Base-by-base conservation (phyloP, 495 filamentous ascomycete genomes). In the Lophiotrema nucula region DNA sequence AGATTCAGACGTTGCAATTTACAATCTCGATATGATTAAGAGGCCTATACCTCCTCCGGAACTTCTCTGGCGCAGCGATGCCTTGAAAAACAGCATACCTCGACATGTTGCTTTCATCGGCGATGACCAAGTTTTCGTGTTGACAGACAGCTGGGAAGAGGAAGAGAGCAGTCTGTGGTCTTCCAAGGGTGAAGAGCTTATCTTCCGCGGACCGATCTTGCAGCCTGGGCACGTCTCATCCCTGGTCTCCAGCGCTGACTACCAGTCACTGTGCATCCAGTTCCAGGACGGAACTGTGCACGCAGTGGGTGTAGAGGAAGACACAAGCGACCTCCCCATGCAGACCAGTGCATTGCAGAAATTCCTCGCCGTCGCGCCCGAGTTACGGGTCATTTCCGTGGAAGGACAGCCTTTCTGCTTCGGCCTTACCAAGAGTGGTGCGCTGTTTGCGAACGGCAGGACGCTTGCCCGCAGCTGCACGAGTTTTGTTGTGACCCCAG, bases 381-480 rank as follows among this genome's bases (percentile, higher is more conserved):
- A 51, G 21, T 39, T 46, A 21, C 44, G 47, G 22, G 54, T 62
- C 19, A 19, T 45, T 15, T n/a, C 18, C 11, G 13, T 53, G 35
- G 42, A 58, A 13, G 42, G 47, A 4, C 23, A 68, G 65, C 23
- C 23, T 19, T 67, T 85, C 24, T 74, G 74, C 0, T 81, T 89
- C 69, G 82, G 82, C 1, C 71, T 96, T 64, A 84, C 90, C 19
- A 76, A 81, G 26, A 84, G 80, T 53, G 95, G 93, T 1, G 75
- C 83, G 51, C 75, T 98, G 12, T 95, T 86, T 65, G 88, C 88
- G 23, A 90, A 93, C 62, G 82, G 85, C 31, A 78, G 79, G 18
- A 75, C 84, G 13, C 72, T 97, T 35, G 82, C 83, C 2, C 88
- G 85, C 66, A 93, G 89, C 60, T 96, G 90, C 73, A 97, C 93